Evolutionary conservation across 768 basidiomycete genomes (phyloP), one percentile per base, ranked within the genome.

Genomic region (Collybia mongolica): DNA sequence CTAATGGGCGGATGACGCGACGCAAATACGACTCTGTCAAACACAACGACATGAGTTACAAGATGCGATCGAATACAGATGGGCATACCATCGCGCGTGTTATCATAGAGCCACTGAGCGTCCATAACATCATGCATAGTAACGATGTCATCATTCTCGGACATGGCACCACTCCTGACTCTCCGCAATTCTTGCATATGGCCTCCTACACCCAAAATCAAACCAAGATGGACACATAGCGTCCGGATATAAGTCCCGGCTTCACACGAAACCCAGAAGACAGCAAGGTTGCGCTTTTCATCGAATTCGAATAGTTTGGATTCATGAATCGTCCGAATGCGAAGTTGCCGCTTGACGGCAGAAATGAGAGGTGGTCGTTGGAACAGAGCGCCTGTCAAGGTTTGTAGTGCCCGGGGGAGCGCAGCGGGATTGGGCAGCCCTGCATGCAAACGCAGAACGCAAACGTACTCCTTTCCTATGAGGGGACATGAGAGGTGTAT

Each of bases 121-220:
- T 99, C 97, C 72, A 99, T 73, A 23, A 99, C 96, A 66, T 99
- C 97, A 71, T 99, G 97, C 97, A 99, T 99, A 18, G 96, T 95
- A 53, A 98, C 97, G 62, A 98, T 93, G 59, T 94, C 94, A 65
- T 98, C 96, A 65, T 92, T 94, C 74, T 99, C 97, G 43, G 89
- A 91, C 82, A 98, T 87, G 43, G 95, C 96, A 61, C 97, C 97
- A 65, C 88, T 92, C 56, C 97, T 76, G 12, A 98, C 96, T 60
- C 97, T 76, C 60, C 97, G 80, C 51, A 99, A 79, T 68, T 99
- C 97, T 72, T 99, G 96, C 97, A 99, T 99, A 70, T 99, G 97
- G n/a, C 95, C 97, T 19, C 97, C 97, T 23, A 98, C 96, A 54
- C 97, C 97, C 32, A 98, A 76, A 37, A 99, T 54, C 45, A 99